Evolutionary conservation across 2,329 filamentous ascomycete species (phyloP).

Genomic region (Fusarium decemcellulare): DNA sequence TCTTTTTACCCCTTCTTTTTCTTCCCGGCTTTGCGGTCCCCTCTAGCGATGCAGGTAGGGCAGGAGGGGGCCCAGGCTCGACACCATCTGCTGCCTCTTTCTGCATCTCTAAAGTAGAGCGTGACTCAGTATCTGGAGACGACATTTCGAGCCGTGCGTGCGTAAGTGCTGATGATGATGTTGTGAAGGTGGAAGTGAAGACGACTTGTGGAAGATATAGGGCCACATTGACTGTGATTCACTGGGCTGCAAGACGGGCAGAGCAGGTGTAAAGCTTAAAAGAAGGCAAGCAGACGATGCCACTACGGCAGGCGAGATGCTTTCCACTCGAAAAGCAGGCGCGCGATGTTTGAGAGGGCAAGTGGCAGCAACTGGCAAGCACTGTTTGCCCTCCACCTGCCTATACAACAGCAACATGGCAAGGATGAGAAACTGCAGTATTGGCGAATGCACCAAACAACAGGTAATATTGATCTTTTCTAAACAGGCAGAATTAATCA

Average conservation of each 20-base stretch:
- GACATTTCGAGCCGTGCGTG: slow-evolving; percentile 10
- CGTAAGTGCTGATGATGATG: not conserved
- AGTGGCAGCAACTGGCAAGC: slow-evolving; percentile 14
- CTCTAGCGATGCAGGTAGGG: slow-evolving; percentile 25
- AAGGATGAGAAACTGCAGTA: slow-evolving; percentile 2
- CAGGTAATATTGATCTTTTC: too few species aligned
- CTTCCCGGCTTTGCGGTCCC: slow-evolving; percentile 41
- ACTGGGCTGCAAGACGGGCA: not conserved
- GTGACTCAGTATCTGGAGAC: not conserved
- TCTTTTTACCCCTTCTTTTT: slow-evolving; percentile 31
- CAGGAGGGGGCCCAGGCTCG: not conserved
- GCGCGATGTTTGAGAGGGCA: slow-evolving; percentile 1
- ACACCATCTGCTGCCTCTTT: not conserved
- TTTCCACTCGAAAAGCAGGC: too few species aligned
- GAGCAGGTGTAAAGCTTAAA: not conserved
- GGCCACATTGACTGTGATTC: slow-evolving; percentile 8
- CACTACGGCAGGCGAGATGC: too few species aligned
- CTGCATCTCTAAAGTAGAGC: not conserved
- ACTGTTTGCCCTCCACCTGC: slow-evolving; percentile 11
- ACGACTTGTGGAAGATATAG: not conserved
- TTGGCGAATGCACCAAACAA: not conserved
- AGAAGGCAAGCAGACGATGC: too few species aligned
- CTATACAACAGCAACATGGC: not conserved
- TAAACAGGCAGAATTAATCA: too few species aligned
- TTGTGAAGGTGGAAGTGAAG: not conserved